These are phyloP conservation scores for Lathyrus aphaca DNA, from an alignment of 306 rosid genomes.

Conservation along the genomic window DNA sequence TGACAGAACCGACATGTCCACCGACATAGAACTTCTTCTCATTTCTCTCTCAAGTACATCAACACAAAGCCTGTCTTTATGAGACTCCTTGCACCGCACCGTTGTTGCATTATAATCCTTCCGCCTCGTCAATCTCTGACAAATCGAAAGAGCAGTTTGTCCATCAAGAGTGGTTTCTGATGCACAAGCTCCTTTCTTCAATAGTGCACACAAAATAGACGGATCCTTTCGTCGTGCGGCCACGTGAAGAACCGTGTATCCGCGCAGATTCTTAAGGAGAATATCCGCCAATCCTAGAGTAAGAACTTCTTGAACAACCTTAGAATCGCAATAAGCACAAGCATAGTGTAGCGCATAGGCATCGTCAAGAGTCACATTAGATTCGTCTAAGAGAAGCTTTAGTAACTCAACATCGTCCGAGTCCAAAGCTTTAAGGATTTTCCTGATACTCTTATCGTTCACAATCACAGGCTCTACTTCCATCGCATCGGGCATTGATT, in stretches of 20 bases:
- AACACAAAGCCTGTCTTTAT: conserved; percentile 83
- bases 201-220: conserved; percentile 64
- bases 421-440: conserved; percentile 77
- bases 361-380: conserved; percentile 68
- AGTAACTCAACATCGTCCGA: conserved; percentile 89
- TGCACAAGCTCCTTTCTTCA: conserved; percentile 71
- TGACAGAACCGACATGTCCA: conserved; percentile 46
- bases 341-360: conserved; percentile 85
- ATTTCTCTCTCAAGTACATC: conserved; percentile 85
- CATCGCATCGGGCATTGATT: conserved; percentile 39
- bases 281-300: conserved; percentile 53
- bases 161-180: conserved; percentile 67
- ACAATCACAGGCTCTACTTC: conserved; percentile 50
- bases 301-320: conserved; percentile 80
- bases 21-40: conserved; percentile 63
- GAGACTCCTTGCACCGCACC: conserved; percentile 61
- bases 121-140: conserved; percentile 79
- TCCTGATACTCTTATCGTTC: conserved; percentile 61
- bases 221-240: conserved; percentile 93
- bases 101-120: conserved; percentile 67
- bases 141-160: conserved; percentile 82
- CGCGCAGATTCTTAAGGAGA: conserved; percentile 57
- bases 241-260: conserved; percentile 75
- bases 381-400: conserved; percentile 68
- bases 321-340: conserved; percentile 83